Conservation (phyloP, 192 early-diverging fungal species). For the Coemansia sp. region DNA sequence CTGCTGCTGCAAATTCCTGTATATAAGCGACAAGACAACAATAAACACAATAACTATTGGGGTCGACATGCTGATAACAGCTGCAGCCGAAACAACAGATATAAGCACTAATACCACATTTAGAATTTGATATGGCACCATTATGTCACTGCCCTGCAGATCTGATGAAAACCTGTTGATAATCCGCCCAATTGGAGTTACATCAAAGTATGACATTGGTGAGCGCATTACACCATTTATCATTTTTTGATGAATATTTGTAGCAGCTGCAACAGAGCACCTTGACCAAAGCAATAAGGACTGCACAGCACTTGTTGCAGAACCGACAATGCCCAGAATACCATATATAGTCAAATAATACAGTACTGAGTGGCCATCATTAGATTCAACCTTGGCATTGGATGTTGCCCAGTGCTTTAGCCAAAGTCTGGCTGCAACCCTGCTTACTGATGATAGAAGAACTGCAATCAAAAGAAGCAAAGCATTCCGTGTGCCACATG, state of each 20-base stretch:
- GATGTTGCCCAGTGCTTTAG: slow-evolving; percentile 6
- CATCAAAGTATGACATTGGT: slow-evolving; percentile 6
- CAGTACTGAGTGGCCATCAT: background rate
- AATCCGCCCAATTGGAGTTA: background rate
- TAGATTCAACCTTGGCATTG: background rate
- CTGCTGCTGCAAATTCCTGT: background rate
- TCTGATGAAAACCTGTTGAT: slow-evolving; percentile 6
- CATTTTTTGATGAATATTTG: slow-evolving; percentile 1
- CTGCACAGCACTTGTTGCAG: background rate
- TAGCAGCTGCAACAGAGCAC: background rate
- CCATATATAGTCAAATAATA: slow-evolving; percentile 3
- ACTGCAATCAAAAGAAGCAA: background rate
- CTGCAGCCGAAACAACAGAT: background rate
- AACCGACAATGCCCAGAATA: background rate
- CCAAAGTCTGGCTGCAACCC: background rate
- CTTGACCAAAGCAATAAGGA: background rate
- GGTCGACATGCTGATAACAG: slow-evolving; percentile 3
- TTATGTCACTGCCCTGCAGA: too few relatives aligned
- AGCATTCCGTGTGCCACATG: background rate
- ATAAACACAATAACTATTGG: slow-evolving; percentile 1
- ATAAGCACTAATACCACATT: background rate
- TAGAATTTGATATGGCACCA: too few relatives aligned
- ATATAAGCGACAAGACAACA: background rate
- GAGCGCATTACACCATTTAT: background rate
- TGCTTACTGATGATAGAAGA: background rate